Evolutionary conservation across 495 filamentous ascomycete genomes (phyloP), one percentile per base, ranked within the genome.

Genomic region (Astrothelium macrocarpum): DNA sequence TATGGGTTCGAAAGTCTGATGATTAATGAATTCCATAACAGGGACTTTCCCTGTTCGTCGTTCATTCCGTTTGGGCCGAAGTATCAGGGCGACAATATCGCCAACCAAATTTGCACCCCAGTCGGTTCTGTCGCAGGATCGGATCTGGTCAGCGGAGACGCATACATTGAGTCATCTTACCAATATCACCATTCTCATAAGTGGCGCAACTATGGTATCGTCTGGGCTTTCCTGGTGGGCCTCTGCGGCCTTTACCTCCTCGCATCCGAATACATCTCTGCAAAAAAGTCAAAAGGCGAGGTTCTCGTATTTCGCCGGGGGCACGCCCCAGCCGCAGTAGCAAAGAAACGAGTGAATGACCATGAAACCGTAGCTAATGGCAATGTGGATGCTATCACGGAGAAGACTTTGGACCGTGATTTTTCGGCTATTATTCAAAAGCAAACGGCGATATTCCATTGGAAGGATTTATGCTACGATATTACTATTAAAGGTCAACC

Each of bases 391-490:
- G 66, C 71, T 9, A 73, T 76, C 62, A 78, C 79, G 70, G 77
- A 78, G 23, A 76, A 78, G 29, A 76, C 81, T 58, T 72, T 77
- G 1, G 72, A 74, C n/a, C 75, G 77, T 14, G 60, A 79, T 82
- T 71, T 77, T 20, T 49, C 43, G 49, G 66, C 74, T 58, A 76
- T 73, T 4, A 81, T 86, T 31, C 77, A 78, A 63, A 83, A 81
- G 67, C 86, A 90, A 70, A 87, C 82, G 1, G 84, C 87, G 23
- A 84, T 92, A 60, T 95, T 96, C 74, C 87, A 89, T 67, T 96
- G 91, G 91, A 83, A 85, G 62, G 80, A 91, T 69, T 86, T 95
- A 2, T 87, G 84, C 73, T 96, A 93, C 69, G 89, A 94, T 65
- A 87, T 96, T 76, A 90, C 92, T 74, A 88, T 95, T 71, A 95